Evolutionary conservation across 225 moss, liverwort and hornwort genomes (phyloP), one percentile per base, ranked within the genome.

Genomic region (Polytrichum commune): DNA sequence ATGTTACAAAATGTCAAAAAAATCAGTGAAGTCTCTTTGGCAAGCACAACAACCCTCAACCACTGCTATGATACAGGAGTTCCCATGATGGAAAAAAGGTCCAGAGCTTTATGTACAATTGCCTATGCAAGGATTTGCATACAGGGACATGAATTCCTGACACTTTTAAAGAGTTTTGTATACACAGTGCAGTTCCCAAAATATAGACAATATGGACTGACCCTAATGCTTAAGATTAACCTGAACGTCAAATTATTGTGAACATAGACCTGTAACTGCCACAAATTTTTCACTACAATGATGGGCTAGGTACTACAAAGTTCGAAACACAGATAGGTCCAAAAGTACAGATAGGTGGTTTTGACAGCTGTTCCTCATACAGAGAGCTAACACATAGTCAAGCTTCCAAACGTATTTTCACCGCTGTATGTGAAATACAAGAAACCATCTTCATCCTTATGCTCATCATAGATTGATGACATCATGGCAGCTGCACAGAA

Each of bases 391-490:
- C 26, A 70, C 64, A 64, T 57, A 29, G 78, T 60, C 66, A 82
- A 22, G 55, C 81, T 80, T 3, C 95, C 95, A 32, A 93, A 95
- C 26, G 88, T 90, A 27, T 93, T 95, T 79, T 93, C 91, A 0
- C 95, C 91, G 64, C 91, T 93, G 26, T 91, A 95, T 0, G 86
- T 91, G 77, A 95, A 82, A 77, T 93, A 95, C 13, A 95, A 78
- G 63, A 95, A 95, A 10, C 91, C 93, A 26, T 95, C 95, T 3
- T 88, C 93, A 1, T 95, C 95, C 67, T 92, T 90, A 29, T 95
- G 92, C 67, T 92, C 91, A n/a, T 89, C 89, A 1, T 95, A 92
- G 16, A 95, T 91, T 1, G 89, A 85, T 2, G 90, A 90, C 91
- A 95, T 95, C 90, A 93, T 83, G 1, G 95, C 95, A 0, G 91